phyloP scores from a whole-genome alignment of 164 flowering plant genomes.

The Annona cherimola region DNA sequence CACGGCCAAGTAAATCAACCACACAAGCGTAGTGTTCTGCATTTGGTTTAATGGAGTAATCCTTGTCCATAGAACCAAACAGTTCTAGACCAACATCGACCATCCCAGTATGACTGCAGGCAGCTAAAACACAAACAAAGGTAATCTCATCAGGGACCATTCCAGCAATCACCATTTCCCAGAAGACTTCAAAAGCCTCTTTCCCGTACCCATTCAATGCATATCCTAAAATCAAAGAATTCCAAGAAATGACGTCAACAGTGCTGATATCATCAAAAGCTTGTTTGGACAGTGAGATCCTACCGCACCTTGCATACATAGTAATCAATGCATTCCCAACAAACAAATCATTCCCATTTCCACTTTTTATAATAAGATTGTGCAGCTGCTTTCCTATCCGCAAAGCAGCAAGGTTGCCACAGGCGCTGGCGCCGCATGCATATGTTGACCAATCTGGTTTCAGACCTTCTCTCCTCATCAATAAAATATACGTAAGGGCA shows the following conservation, averaged over 20 bases:
- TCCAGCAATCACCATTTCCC: conserved; percentile 14
- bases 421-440: conserved; percentile 14
- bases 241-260: conserved; percentile 19
- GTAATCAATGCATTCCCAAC: conserved; percentile 18
- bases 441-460: conserved; percentile 19
- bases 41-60: conserved; percentile 15
- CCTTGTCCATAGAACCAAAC: conserved; percentile 13
- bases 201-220: conserved; percentile 19
- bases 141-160: conserved; percentile 20
- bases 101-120: conserved; percentile 24
- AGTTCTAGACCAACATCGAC: conserved; percentile 13
- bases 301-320: conserved; percentile 22
- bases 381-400: conserved; percentile 16
- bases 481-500: conserved; percentile 12
- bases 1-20: conserved; percentile 20
- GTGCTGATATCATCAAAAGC: conserved; percentile 7
- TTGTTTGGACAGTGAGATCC: conserved; percentile 7
- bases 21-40: conserved; percentile 22
- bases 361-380: conserved; percentile 13
- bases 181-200: conserved; percentile 15
- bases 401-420: conserved; percentile 22
- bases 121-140: conserved; percentile 20
- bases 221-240: conserved; percentile 18
- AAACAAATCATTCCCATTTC: conserved; percentile 14
- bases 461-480: conserved; percentile 12